A percentile compares a stretch with the other conserved stretches of the same genome.
These are phyloP conservation scores for Neckera pumila DNA, from an alignment of 225 moss, liverwort and hornwort genomes.

Conservation along the genomic window DNA sequence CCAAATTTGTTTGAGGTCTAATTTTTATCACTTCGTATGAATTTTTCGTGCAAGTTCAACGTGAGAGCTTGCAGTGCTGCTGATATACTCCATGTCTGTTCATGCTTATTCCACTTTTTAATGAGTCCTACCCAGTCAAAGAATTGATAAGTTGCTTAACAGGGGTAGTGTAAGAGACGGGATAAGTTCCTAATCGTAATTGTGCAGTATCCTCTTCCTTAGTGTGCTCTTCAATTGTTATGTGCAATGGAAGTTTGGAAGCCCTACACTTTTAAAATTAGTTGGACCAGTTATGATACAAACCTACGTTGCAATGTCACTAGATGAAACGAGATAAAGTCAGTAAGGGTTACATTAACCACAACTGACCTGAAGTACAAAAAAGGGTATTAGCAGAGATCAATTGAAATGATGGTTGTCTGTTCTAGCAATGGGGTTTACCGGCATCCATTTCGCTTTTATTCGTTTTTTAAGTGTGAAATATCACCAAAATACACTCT, in stretches of 20 bases:
- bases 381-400: background rate
- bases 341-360: background rate
- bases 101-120: background rate
- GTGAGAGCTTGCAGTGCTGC: background rate
- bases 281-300: background rate
- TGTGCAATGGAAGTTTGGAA: background rate
- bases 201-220: background rate
- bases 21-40: background rate
- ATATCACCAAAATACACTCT: background rate
- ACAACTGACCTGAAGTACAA: background rate
- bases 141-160: background rate
- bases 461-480: background rate
- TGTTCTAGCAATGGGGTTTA: background rate
- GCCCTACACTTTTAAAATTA: too few relatives aligned
- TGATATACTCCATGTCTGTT: too few relatives aligned
- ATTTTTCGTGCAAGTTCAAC: background rate
- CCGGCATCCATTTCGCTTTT: too few relatives aligned
- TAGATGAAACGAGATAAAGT: background rate
- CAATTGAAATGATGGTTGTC: background rate
- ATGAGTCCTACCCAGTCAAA: background rate
- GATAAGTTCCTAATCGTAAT: background rate
- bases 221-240: background rate
- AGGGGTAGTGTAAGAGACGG: background rate
- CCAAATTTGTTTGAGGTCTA: background rate
- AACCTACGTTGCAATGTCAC: background rate